Evolutionary conservation across 2,329 filamentous ascomycete species (phyloP).

Genomic region (Diaporthe caulivora): DNA sequence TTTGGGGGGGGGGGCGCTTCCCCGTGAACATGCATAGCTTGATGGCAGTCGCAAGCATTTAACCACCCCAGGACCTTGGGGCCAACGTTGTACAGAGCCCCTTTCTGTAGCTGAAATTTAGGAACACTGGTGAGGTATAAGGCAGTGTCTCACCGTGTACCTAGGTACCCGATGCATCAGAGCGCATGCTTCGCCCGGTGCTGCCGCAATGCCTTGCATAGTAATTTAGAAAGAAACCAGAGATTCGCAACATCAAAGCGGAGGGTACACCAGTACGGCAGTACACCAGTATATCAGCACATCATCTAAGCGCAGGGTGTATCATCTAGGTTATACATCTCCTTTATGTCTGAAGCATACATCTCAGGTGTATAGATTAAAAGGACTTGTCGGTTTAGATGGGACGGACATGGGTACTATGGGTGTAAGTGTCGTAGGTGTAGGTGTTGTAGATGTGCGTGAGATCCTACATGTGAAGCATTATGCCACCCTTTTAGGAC

Average conservation of each 20-base stretch:
- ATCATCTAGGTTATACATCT: too few relatives aligned
- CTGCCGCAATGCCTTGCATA: too few relatives aligned
- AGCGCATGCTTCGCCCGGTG: background rate
- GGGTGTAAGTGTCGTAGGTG: too few relatives aligned
- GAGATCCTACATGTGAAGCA: background rate
- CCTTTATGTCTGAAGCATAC: too few relatives aligned
- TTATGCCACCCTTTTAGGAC: background rate
- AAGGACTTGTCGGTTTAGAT: too few relatives aligned
- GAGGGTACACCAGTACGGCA: too few relatives aligned
- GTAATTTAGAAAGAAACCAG: background rate
- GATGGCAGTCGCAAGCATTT: background rate
- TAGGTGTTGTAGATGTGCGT: too few relatives aligned
- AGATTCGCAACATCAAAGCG: background rate
- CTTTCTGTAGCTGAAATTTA: background rate
- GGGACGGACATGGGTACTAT: too few relatives aligned
- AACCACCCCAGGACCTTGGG: background rate
- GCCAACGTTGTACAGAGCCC: background rate
- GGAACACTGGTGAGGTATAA: background rate
- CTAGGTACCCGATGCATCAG: background rate
- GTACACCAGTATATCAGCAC: too few relatives aligned
- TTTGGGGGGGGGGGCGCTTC: too few relatives aligned
- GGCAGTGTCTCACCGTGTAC: background rate
- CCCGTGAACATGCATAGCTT: too few relatives aligned
- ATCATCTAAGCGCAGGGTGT: too few relatives aligned
- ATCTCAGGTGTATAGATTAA: background rate